A percentile compares a stretch with the other conserved stretches of the same genome.
Evolutionary conservation across 352 stramenopile species (phyloP).

Genomic region (Pythium folliculosum): DNA sequence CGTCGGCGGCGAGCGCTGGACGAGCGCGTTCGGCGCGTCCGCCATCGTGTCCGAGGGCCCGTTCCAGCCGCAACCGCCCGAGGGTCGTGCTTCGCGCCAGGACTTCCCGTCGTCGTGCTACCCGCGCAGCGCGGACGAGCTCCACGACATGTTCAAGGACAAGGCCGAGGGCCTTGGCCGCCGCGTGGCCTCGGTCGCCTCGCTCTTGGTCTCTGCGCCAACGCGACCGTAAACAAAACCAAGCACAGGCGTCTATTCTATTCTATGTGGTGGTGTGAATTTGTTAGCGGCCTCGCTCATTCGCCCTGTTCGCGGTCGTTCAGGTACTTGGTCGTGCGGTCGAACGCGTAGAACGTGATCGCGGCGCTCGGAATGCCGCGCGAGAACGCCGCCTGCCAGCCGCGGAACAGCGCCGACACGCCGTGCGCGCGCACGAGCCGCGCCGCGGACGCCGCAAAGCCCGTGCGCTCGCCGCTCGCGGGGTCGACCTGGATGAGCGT

Average conservation of each 20-base stretch:
- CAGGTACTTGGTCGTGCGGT: constrained; percentile 59
- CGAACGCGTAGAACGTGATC: constrained; percentile 84
- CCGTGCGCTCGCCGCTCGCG: constrained; percentile 41
- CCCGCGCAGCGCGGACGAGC: constrained; percentile 47
- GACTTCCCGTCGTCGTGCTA: constrained; percentile 61
- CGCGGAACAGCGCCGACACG: constrained; percentile 66
- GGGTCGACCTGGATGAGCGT: constrained; percentile 79
- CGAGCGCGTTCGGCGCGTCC: constrained; percentile 81
- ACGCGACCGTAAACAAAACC: not conserved
- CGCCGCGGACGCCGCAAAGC: constrained; percentile 40
- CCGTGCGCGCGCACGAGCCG: constrained; percentile 58
- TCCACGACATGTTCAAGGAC: constrained; percentile 78
- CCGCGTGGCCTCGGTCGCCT: constrained; percentile 60
- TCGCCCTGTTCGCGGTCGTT: constrained; percentile 32
- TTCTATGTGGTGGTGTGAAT: too few species aligned
- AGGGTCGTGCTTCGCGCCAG: constrained; percentile 21
- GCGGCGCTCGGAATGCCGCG: constrained; percentile 71
- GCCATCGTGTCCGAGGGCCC: constrained; percentile 79
- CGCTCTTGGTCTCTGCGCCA: not conserved
- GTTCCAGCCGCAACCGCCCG: constrained; percentile 35
- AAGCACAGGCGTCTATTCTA: not conserved
- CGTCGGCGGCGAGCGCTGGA: constrained; percentile 85
- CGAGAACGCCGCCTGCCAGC: constrained; percentile 82
- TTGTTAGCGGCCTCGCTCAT: not conserved
- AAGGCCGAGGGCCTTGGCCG: constrained; percentile 80